Evolutionary conservation across 768 basidiomycete species (phyloP).

Genomic region (Krasilnikovozyma curviuscula): DNA sequence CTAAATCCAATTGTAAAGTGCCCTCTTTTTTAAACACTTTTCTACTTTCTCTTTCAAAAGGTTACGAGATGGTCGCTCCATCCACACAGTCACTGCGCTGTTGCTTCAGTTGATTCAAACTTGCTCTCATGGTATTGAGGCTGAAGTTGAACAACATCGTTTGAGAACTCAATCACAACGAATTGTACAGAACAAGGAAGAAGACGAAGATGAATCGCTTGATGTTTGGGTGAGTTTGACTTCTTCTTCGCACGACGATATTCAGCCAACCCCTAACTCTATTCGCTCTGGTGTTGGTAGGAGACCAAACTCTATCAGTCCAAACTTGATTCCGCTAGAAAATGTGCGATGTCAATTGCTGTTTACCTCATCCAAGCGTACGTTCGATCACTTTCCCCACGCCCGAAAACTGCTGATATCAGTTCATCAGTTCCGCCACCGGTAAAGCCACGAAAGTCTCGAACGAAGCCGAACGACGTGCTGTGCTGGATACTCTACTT

Average conservation of each 20-base stretch:
- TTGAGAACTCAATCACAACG: neutral
- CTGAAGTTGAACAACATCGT: neutral
- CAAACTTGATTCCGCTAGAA: constrained; percentile 61
- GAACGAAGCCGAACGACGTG: constrained; percentile 81
- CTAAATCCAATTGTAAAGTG: neutral
- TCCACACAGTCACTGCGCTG: constrained; percentile 81
- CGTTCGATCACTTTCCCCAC: too few relatives aligned
- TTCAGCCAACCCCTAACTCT: too few relatives aligned
- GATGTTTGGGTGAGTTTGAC: too few relatives aligned
- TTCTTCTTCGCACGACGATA: too few relatives aligned
- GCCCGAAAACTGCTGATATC: neutral
- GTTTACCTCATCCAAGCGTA: constrained; percentile 53
- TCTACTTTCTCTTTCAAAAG: constrained; percentile 29
- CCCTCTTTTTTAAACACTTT: neutral
- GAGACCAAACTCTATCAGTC: too few relatives aligned
- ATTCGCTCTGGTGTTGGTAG: too few relatives aligned
- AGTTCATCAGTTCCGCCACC: constrained; percentile 47
- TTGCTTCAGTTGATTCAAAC: constrained; percentile 92
- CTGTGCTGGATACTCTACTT: constrained; percentile 78
- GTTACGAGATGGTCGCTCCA: constrained; percentile 70
- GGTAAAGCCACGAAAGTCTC: constrained; percentile 56
- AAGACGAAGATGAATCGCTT: constrained; percentile 26
- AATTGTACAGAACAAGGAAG: constrained; percentile 12
- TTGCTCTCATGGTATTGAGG: constrained; percentile 58
- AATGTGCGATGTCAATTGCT: constrained; percentile 67